These are phyloP conservation scores for Amylocarpus encephaloides DNA, from an alignment of 2,329 filamentous ascomycete genomes.

Conservation along the genomic window DNA sequence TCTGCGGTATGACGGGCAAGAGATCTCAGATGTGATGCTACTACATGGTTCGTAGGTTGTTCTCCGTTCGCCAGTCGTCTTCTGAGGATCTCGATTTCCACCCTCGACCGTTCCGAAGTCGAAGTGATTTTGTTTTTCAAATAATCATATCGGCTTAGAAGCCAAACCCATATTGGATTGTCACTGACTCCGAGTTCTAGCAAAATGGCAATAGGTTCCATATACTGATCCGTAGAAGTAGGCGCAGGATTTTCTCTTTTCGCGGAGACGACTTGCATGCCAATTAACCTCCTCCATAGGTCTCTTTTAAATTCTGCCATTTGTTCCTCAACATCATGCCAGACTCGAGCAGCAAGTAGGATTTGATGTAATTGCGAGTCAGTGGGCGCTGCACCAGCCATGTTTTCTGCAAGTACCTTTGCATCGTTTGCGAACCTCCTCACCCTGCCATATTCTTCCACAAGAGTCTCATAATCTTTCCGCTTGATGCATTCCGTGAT, in stretches of 20 bases:
- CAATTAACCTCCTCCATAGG: conserved; percentile 74
- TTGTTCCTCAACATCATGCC: conserved; percentile 86
- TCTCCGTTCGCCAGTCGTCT: conserved; percentile 70
- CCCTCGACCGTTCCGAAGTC: conserved; percentile 76
- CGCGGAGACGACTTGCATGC: conserved; percentile 50
- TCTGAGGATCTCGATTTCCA: conserved; percentile 87
- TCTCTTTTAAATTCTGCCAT: conserved; percentile 83
- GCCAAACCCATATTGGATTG: conserved; percentile 95
- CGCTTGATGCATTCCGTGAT: conserved; percentile 82
- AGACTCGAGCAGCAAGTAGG: conserved; percentile 85
- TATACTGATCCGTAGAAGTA: conserved; percentile 69
- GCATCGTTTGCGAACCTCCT: conserved; percentile 75
- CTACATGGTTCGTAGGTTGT: conserved; percentile 60
- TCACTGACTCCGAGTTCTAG: conserved; percentile 93
- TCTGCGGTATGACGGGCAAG: conserved; percentile 62
- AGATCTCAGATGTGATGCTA: conserved; percentile 71
- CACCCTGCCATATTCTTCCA: conserved; percentile 83
- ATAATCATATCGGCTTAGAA: conserved; percentile 81
- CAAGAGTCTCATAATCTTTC: conserved; percentile 80
- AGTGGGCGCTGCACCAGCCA: conserved; percentile 52
- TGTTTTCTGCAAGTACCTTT: conserved; percentile 55
- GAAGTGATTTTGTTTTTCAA: conserved; percentile 78
- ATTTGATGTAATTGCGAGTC: conserved; percentile 82
- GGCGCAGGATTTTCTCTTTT: conserved; percentile 15
- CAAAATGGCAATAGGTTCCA: conserved; percentile 82